These are phyloP conservation scores for Uronychia setigera DNA, from an alignment of 73 alveolate genomes.

Conservation along the genomic window DNA sequence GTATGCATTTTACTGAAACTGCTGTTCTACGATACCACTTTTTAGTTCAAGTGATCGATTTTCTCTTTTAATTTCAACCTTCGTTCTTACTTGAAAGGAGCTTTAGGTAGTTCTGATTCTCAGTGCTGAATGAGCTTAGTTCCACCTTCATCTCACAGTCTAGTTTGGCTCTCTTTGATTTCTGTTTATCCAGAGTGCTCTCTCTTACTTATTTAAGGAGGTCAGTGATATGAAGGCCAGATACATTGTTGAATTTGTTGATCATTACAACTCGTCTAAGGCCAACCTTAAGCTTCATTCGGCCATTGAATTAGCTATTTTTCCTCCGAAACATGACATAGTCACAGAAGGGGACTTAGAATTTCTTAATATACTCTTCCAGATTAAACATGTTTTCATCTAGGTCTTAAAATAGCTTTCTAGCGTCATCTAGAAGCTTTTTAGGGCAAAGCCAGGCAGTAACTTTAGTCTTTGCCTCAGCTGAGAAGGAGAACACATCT, in stretches of 20 bases:
- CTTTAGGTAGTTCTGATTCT: no score
- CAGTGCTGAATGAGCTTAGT: no score
- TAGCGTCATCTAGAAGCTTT: not conserved
- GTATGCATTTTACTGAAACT: no score
- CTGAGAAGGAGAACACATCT: not conserved
- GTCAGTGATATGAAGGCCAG: not conserved
- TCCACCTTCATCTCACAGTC: no score
- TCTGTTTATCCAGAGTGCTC: not conserved
- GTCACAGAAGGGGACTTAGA: not conserved
- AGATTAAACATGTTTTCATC: not conserved
- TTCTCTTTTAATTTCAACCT: no score
- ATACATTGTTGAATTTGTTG: not conserved
- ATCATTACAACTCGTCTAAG: not conserved
- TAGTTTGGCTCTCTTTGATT: no score
- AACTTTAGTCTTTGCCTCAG: not conserved
- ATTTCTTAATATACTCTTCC: not conserved
- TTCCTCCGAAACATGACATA: not conserved
- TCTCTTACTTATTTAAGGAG: not conserved
- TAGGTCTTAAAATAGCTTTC: not conserved
- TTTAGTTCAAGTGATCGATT: no score
- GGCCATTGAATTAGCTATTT: not conserved
- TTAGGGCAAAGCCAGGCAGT: not conserved
- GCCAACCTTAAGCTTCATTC: not conserved
- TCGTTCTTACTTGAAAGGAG: no score
- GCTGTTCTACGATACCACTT: no score